Conservation (phyloP, 345 rosid genomes). For the Raphanus sativus region DNA sequence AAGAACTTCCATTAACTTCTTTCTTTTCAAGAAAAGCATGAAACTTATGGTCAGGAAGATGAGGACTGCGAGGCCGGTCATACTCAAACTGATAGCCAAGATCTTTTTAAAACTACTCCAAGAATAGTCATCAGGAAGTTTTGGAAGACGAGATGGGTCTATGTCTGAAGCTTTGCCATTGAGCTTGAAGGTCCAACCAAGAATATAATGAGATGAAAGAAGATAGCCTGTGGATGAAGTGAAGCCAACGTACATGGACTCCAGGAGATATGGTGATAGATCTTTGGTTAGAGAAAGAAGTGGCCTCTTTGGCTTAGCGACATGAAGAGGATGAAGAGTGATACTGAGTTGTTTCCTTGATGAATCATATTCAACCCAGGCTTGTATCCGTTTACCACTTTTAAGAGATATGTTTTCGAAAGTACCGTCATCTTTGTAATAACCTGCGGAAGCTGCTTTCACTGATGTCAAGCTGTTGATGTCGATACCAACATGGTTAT, state of each 20-base stretch:
- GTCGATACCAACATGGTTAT: constrained; percentile 45
- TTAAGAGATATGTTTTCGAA: constrained; percentile 38
- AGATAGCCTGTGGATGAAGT: constrained; percentile 41
- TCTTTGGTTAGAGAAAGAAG: not conserved
- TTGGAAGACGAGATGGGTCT: constrained; percentile 47
- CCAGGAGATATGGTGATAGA: not conserved
- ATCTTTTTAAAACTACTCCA: constrained; percentile 16
- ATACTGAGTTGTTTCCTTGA: constrained; percentile 45
- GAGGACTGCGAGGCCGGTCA: constrained; percentile 1
- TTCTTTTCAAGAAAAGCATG: constrained; percentile 33
- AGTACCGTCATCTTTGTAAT: constrained; percentile 40
- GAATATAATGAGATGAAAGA: constrained; percentile 41
- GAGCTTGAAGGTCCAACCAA: constrained; percentile 58
- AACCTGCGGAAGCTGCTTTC: constrained; percentile 50
- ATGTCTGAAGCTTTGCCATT: constrained; percentile 45
- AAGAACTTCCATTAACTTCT: constrained; percentile 37
- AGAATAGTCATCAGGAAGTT: constrained; percentile 34
- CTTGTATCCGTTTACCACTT: constrained; percentile 48
- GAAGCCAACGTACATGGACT: constrained; percentile 56
- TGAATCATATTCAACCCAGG: constrained; percentile 87
- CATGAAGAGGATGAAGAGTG: constrained; percentile 48
- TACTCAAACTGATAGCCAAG: constrained; percentile 32
- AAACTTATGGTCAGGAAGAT: constrained; percentile 14
- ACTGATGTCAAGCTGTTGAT: constrained; percentile 52
- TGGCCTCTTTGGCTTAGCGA: not conserved